These are phyloP conservation scores for Diversispora eburnea DNA, from an alignment of 192 early-diverging fungal genomes.

Conservation along the genomic window DNA sequence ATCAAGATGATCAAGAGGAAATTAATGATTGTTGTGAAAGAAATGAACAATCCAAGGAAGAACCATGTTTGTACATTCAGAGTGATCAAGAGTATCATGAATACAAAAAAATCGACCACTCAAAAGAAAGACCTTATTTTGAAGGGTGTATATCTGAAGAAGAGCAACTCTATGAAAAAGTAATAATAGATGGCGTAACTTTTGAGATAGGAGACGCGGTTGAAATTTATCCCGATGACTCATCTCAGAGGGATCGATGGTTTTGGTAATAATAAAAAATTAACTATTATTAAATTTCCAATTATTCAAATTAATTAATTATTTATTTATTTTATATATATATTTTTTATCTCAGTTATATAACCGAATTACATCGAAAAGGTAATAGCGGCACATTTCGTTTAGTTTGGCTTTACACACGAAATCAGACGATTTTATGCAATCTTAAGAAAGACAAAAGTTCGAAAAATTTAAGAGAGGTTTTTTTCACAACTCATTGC, in stretches of 20 bases:
- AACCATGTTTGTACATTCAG: too few relatives aligned
- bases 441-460: conserved; percentile 7
- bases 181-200: neutral
- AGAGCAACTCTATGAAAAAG: neutral
- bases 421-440: conserved; percentile 2
- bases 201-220: neutral
- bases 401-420: conserved; percentile 19
- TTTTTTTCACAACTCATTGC: conserved; percentile 21
- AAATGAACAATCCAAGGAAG: too few relatives aligned
- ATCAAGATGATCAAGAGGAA: neutral
- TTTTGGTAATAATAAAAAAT: neutral
- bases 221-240: neutral
- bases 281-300: neutral
- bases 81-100: too few relatives aligned
- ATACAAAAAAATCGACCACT: too few relatives aligned
- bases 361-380: neutral
- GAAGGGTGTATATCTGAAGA: neutral
- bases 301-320: neutral
- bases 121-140: too few relatives aligned
- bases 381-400: neutral
- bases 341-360: neutral
- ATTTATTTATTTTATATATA: neutral
- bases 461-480: conserved; percentile 4
- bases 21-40: neutral
- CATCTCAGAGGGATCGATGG: neutral